phyloP scores from a whole-genome alignment of 2,329 filamentous ascomycete species.

The Sporothrix brasiliensis region DNA sequence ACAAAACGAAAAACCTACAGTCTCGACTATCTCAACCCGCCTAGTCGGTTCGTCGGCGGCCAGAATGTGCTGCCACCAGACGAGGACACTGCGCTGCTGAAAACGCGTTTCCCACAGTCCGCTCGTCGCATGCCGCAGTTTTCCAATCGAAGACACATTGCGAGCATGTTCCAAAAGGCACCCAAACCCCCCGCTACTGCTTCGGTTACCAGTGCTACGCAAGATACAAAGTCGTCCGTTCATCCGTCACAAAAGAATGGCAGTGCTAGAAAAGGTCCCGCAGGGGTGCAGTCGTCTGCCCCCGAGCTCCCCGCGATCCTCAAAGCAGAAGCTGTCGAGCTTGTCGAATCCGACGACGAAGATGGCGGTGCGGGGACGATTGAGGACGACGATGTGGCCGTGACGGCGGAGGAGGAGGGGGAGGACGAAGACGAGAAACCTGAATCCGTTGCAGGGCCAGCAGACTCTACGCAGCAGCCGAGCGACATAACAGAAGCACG shows the following conservation, averaged over 20 bases:
- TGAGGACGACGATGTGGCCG: slow-evolving; percentile 17
- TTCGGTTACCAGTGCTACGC: neutral
- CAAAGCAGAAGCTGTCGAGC: slow-evolving; percentile 20
- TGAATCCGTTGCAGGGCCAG: neutral
- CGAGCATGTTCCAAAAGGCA: slow-evolving; percentile 74
- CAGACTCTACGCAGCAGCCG: neutral
- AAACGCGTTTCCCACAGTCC: slow-evolving; percentile 67
- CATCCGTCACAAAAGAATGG: neutral
- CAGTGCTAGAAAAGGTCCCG: neutral
- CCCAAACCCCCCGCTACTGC: neutral
- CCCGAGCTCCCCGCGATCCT: slow-evolving; percentile 26
- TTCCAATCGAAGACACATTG: slow-evolving; percentile 79
- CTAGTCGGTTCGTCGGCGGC: slow-evolving; percentile 70
- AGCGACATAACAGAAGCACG: neutral
- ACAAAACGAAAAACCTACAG: slow-evolving; percentile 56
- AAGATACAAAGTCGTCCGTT: neutral
- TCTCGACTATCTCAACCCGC: slow-evolving; percentile 76
- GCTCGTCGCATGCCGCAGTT: slow-evolving; percentile 88
- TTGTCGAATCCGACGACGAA: slow-evolving; percentile 25
- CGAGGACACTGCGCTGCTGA: slow-evolving; percentile 29
- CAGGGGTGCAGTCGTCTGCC: neutral
- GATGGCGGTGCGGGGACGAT: slow-evolving; percentile 12
- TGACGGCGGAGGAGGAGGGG: neutral
- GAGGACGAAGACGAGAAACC: slow-evolving; percentile 5
- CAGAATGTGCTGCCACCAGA: neutral